Evolutionary conservation across 352 stramenopile species (phyloP), one percentile per base, ranked within the genome.

Genomic region (Thraustochytrium aureum): DNA sequence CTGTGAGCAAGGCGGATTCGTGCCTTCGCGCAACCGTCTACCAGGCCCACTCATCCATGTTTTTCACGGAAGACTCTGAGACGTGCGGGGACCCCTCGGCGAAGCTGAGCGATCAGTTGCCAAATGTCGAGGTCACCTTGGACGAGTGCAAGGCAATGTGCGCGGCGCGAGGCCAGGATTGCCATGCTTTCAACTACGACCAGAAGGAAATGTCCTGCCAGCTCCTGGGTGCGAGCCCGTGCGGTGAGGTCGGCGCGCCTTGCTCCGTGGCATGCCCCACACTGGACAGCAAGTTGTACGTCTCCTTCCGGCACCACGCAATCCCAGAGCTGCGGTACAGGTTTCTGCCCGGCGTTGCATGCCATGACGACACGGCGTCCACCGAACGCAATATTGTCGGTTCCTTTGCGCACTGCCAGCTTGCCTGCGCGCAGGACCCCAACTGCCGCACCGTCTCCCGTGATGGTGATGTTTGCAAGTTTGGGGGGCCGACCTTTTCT

Each of bases 61-160:
- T 22, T 56, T 56, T 56, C 47, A 56, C 47, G 17, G 17, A 17
- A 26, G 47, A 56, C 47, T 17, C 17, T 17, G 26, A 17, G 26
- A 22, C 47, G 17, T 56, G 47, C 47, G 47, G 47, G 47, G 17
- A 56, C 47, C 26, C 47, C 47, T 26, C 17, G 26, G 47, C 47
- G 47, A 56, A 26, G 26, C 26, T 17, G 17, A 56, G 47, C 47
- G 47, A 17, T 17, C 17, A 56, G 26, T 56, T 22, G 47, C 17
- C 17, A 22, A 56, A n/a, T n/a, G n/a, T n/a, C 47, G 26, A 22
- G 47, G 17, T 56, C 26, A 22, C 47, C 17, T 26, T 56, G 47
- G 47, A 56, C 47, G 47, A 56, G 47, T 56, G 47, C 47, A 56
- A 56, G 47, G 47, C 47, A 22, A 56, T 56, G 47, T 56, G 47